Evolutionary conservation across 2,329 filamentous ascomycete species (phyloP), one percentile per base, ranked within the genome.

Genomic region (Lasiodiplodia theobromae): DNA sequence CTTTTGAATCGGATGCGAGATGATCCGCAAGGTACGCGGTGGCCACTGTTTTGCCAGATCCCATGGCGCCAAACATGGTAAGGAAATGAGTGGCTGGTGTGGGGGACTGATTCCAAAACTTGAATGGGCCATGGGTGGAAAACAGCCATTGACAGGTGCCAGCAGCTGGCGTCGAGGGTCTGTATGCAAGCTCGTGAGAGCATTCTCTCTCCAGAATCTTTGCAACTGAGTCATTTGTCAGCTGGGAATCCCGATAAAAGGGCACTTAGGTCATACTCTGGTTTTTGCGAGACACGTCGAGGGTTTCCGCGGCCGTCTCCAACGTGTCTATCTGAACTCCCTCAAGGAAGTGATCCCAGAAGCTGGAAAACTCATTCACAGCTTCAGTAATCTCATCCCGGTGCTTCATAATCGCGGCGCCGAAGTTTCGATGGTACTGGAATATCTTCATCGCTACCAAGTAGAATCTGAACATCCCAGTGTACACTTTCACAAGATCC

Each of bases 131-230:
- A 3, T 47, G 14, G 3, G 44, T 37, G 14, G 14, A 25, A 2
- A 16, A 23, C 5, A 67, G 11, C 65, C 65, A 67, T 34, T 67
- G n/a, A 18, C 65, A 60, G 23, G 40, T 67, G 8, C 54, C 54
- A 1, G 25, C 28, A 18, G 65, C 65, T 8, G 54, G 65, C 2
- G 23, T 16, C 4, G 51, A 31, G 2, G 49, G 47, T 11, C 14
- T 23, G 21, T 28, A 38, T 2, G 7, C 25, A 5, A 28, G n/a
- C 25, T 40, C 54, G 2, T 51, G 28, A 2, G n/a, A 1, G 10
- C 44, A 47, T 5, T 60, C 25, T 34, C 0, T 10, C 8, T 31
- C 65, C 14, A 67, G 65, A 14, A 67, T 53, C 2, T 57, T n/a
- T 18, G 12, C n/a, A 16, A 67, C 64, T 66, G 8, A 1, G 38